A percentile compares a stretch with the other conserved stretches of the same genome.
Conservation (phyloP, 164 flowering plant genomes). For the Liriodendron chinense region DNA sequence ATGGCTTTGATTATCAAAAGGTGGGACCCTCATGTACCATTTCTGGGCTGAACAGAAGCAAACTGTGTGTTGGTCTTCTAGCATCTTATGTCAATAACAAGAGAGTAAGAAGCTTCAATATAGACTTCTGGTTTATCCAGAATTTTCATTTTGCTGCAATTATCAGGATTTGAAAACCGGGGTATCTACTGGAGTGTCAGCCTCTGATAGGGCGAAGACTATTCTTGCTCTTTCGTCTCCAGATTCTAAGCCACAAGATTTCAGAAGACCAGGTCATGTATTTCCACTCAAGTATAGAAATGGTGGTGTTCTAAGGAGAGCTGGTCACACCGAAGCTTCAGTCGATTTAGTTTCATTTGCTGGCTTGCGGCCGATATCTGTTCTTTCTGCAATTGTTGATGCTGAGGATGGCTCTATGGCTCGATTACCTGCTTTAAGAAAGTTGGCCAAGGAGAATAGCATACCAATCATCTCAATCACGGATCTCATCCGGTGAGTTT, state of each 20-base stretch:
- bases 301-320: slow-evolving; percentile 84
- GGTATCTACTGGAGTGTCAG: slow-evolving; percentile 88
- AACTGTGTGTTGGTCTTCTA: not conserved
- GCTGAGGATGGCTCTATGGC: slow-evolving; percentile 78
- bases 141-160: not conserved
- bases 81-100: not conserved
- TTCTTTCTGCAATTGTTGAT: slow-evolving; percentile 67
- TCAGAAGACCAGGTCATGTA: slow-evolving; percentile 91
- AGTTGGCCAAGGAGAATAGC: slow-evolving; percentile 52
- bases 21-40: not conserved
- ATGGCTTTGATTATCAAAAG: not conserved
- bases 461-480: slow-evolving; percentile 71
- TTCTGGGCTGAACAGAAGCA: not conserved
- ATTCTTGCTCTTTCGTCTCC: slow-evolving; percentile 71
- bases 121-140: not conserved
- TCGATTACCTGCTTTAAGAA: slow-evolving; percentile 45
- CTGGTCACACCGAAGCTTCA: slow-evolving; percentile 95
- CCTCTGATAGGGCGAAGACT: slow-evolving; percentile 75
- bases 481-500: slow-evolving; percentile 71
- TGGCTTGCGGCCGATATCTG: slow-evolving; percentile 67
- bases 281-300: slow-evolving; percentile 83
- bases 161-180: slow-evolving; percentile 71
- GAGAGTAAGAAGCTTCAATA: not conserved
- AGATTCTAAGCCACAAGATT: slow-evolving; percentile 66
- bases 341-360: slow-evolving; percentile 73